phyloP scores from a whole-genome alignment of 2,329 filamentous ascomycete species.

The Didymella keratinophila region DNA sequence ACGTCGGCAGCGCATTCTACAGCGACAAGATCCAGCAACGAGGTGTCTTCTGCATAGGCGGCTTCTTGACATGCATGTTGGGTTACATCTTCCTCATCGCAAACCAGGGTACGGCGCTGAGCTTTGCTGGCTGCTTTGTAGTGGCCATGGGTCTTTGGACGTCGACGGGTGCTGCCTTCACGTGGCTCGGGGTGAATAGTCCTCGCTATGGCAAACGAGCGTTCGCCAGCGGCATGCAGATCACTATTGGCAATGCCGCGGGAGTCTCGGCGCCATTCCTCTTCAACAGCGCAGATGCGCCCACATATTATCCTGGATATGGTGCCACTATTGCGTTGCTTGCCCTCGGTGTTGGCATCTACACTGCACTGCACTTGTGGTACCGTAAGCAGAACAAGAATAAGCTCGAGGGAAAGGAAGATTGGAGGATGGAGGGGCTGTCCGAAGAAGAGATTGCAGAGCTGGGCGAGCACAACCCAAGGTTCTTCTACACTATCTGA shows the following conservation, averaged over 20 bases:
- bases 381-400: slow-evolving; percentile 33
- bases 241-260: slow-evolving; percentile 50
- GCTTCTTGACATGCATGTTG: slow-evolving; percentile 51
- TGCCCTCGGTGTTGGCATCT: slow-evolving; percentile 27
- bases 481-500: slow-evolving; percentile 36
- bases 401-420: slow-evolving; percentile 34
- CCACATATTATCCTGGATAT: slow-evolving; percentile 33
- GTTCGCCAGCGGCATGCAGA: slow-evolving; percentile 40
- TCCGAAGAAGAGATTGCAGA: slow-evolving; percentile 36
- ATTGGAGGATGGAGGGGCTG: slow-evolving; percentile 36
- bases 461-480: slow-evolving; percentile 38
- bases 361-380: slow-evolving; percentile 31
- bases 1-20: slow-evolving; percentile 35
- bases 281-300: slow-evolving; percentile 25
- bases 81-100: slow-evolving; percentile 57
- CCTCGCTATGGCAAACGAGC: slow-evolving; percentile 44
- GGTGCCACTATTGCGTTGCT: slow-evolving; percentile 35
- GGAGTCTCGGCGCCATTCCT: slow-evolving; percentile 42
- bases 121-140: slow-evolving; percentile 40
- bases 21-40: slow-evolving; percentile 39
- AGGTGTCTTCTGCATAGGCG: slow-evolving; percentile 37
- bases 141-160: slow-evolving; percentile 41
- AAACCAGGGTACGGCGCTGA: slow-evolving; percentile 27
- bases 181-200: slow-evolving; percentile 42
- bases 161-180: slow-evolving; percentile 35